These are phyloP conservation scores for Papiliotrema nemorosa DNA, from an alignment of 1,284 basidiomycete species.

Conservation along the genomic window DNA sequence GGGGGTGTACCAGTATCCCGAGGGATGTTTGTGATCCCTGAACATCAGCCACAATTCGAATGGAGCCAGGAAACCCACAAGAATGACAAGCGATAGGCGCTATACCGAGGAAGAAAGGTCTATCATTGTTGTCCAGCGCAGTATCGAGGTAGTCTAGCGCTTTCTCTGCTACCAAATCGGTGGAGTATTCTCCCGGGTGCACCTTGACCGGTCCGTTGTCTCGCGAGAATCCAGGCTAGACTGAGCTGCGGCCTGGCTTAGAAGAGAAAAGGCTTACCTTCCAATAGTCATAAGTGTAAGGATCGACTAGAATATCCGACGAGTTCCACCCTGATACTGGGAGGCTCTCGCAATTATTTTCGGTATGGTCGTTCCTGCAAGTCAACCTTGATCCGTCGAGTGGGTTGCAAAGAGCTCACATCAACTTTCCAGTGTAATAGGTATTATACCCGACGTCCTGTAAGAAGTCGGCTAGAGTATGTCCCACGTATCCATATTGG, in stretches of 20 bases:
- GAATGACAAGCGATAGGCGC: constrained; percentile 11
- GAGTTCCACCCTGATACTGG: constrained; percentile 21
- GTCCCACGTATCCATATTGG: constrained; percentile 28
- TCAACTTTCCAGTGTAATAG: constrained; percentile 38
- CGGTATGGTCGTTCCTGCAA: constrained; percentile 30
- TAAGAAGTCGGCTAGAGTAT: constrained; percentile 33
- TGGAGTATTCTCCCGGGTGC: constrained; percentile 27
- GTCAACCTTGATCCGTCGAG: too few species aligned
- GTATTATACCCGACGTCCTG: constrained; percentile 35
- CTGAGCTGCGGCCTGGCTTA: not conserved
- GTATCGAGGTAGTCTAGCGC: constrained; percentile 25
- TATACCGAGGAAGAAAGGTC: constrained; percentile 35
- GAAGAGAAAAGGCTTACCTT: constrained; percentile 21
- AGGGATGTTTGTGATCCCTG: not conserved
- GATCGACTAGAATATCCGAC: constrained; percentile 37
- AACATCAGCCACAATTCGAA: too few species aligned
- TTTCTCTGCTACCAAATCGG: constrained; percentile 30
- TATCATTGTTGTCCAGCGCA: constrained; percentile 11
- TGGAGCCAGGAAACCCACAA: too few species aligned
- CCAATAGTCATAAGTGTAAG: constrained; percentile 40
- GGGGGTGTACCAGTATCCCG: not conserved
- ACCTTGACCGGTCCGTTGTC: constrained; percentile 21
- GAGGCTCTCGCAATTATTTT: constrained; percentile 21
- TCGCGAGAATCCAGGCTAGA: not conserved
- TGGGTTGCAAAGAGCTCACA: too few species aligned